phyloP scores from a whole-genome alignment of 495 filamentous ascomycete genomes.

The Monascus purpureus region DNA sequence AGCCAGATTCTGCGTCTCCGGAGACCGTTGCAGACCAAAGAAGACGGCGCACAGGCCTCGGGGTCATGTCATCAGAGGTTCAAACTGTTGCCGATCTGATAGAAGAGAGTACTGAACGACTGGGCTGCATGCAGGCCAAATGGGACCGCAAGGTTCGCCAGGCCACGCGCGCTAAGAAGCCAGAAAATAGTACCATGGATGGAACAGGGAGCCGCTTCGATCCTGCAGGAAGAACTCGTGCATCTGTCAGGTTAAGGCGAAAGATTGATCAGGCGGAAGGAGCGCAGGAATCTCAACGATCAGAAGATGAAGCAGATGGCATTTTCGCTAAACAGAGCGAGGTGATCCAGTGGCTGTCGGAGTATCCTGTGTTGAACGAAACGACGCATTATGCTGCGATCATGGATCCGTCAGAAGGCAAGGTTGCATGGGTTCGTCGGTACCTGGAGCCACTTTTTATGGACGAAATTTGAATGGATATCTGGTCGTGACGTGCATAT shows the following conservation, averaged over 20 bases:
- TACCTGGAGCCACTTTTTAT: constrained; percentile 12
- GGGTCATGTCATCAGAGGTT: constrained; percentile 5
- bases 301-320: constrained; percentile 6
- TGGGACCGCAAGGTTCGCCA: constrained; percentile 19
- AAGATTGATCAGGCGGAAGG: background rate
- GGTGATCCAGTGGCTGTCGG: constrained; percentile 28
- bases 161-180: constrained; percentile 1
- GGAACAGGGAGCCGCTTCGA: background rate
- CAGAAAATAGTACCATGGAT: background rate
- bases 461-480: background rate
- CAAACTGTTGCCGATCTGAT: constrained; percentile 21
- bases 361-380: constrained; percentile 37
- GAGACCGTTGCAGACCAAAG: constrained; percentile 7
- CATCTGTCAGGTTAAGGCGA: background rate
- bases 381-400: constrained; percentile 38
- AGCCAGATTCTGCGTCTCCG: constrained; percentile 1
- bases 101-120: constrained; percentile 26
- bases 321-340: constrained; percentile 14
- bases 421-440: constrained; percentile 25
- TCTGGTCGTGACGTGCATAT: background rate
- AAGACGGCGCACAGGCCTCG: constrained; percentile 5
- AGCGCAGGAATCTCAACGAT: constrained; percentile 1
- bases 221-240: background rate
- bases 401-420: constrained; percentile 35
- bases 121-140: constrained; percentile 21